Evolutionary conservation across 352 stramenopile genomes (phyloP).

Genomic region (Phytophthora capsici): DNA sequence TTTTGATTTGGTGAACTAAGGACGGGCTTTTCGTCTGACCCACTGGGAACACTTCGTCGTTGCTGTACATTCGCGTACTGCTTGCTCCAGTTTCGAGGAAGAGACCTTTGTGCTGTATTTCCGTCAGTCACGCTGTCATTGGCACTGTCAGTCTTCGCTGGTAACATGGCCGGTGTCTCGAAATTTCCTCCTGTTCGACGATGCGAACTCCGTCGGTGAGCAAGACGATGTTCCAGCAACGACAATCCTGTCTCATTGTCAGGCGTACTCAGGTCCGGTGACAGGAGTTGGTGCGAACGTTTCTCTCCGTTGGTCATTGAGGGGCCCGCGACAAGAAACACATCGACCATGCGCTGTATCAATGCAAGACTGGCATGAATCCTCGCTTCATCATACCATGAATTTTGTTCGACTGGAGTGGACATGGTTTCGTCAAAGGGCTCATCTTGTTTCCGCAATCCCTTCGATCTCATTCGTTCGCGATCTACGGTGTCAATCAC

Average conservation of each 20-base stretch:
- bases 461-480: not conserved
- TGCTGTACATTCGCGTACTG: constrained; percentile 41
- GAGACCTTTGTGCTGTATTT: constrained; percentile 28
- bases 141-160: constrained; percentile 16
- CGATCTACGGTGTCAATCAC: constrained; percentile 48
- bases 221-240: constrained; percentile 60
- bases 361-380: constrained; percentile 64
- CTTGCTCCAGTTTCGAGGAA: constrained; percentile 78
- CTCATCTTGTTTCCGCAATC: not conserved
- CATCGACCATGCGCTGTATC: constrained; percentile 62
- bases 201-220: constrained; percentile 54
- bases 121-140: constrained; percentile 15
- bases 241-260: constrained; percentile 53
- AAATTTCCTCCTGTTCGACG: constrained; percentile 33
- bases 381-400: constrained; percentile 53
- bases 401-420: not conserved
- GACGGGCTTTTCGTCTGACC: constrained; percentile 27
- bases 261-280: constrained; percentile 47
- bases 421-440: constrained; percentile 2
- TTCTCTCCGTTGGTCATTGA: not conserved
- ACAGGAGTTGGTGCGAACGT: constrained; percentile 56
- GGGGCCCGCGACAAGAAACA: constrained; percentile 52
- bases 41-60: constrained; percentile 36
- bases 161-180: constrained; percentile 4
- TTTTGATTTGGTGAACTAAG: not conserved